Percentiles rank a stretch among this genome's conserved stretches.
Conservation (phyloP, 192 early-diverging fungal species). For the Coemansia sp. region DNA sequence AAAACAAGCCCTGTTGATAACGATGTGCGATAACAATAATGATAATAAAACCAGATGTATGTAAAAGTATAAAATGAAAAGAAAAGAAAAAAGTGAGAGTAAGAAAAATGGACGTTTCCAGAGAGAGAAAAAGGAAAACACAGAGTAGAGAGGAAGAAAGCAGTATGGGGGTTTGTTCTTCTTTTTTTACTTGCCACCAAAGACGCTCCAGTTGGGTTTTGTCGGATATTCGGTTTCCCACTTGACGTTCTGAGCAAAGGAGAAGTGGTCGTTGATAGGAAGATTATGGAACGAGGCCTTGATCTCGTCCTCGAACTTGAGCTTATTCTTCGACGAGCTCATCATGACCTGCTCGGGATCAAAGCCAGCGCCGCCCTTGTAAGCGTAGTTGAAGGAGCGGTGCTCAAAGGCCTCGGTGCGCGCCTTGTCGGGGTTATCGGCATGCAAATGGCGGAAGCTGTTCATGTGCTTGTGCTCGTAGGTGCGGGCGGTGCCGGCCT, state of each 20-base stretch:
- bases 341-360: constrained; percentile 57
- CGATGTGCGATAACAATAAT: background rate
- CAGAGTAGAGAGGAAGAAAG: too few relatives aligned
- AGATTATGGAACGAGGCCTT: constrained; percentile 58
- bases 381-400: constrained; percentile 59
- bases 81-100: background rate
- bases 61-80: constrained; percentile 3
- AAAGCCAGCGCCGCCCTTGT: constrained; percentile 55
- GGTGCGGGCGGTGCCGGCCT: constrained; percentile 50
- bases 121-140: constrained; percentile 1
- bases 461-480: constrained; percentile 62
- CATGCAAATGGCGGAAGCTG: constrained; percentile 53
- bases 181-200: constrained; percentile 41
- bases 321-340: constrained; percentile 54
- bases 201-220: constrained; percentile 56
- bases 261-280: constrained; percentile 55
- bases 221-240: constrained; percentile 56
- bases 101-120: background rate
- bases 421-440: constrained; percentile 54
- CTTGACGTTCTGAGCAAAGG: constrained; percentile 56
- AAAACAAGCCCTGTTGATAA: background rate
- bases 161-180: too few relatives aligned
- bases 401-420: constrained; percentile 58
- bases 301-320: constrained; percentile 58
- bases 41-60: background rate